Percentiles rank a stretch among this genome's conserved stretches.
These are phyloP conservation scores for Colletotrichum sp. DNA, from an alignment of 2,329 filamentous ascomycete genomes.

Conservation along the genomic window DNA sequence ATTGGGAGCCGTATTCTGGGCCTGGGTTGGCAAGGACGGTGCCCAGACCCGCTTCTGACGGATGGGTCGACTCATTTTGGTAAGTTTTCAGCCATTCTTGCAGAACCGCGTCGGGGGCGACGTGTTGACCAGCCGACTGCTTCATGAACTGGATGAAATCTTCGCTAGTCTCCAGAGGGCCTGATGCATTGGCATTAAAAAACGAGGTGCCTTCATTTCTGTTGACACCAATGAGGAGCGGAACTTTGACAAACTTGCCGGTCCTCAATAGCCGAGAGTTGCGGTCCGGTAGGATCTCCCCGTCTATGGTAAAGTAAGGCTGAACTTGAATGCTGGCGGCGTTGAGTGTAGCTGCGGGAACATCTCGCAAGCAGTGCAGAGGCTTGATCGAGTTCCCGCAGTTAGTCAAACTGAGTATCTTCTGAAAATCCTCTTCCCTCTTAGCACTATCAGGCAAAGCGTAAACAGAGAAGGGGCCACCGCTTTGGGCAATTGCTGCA, in stretches of 20 bases:
- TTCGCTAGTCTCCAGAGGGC: background rate
- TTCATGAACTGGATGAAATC: background rate
- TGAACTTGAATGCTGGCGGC: background rate
- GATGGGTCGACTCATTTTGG: background rate
- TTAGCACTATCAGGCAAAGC: background rate
- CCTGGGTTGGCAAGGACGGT: background rate
- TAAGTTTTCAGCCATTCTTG: background rate
- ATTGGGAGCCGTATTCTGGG: background rate
- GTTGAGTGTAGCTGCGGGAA: background rate
- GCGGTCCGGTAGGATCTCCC: background rate
- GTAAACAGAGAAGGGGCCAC: background rate
- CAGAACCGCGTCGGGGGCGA: background rate
- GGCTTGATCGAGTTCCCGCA: too few relatives aligned
- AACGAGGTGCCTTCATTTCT: background rate
- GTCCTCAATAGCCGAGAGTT: background rate
- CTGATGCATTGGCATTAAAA: rapidly evolving
- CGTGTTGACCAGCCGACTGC: background rate
- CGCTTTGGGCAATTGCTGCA: conserved; percentile 33
- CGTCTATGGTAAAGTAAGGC: background rate
- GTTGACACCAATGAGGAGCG: background rate
- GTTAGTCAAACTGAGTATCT: background rate
- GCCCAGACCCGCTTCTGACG: background rate
- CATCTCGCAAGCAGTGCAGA: too few relatives aligned
- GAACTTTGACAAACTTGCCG: background rate
- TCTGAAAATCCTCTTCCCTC: background rate